A percentile compares a stretch with the other conserved stretches of the same genome.
Conservation (phyloP, 441 rosid species). For the Pelargonium cotyledonis region DNA sequence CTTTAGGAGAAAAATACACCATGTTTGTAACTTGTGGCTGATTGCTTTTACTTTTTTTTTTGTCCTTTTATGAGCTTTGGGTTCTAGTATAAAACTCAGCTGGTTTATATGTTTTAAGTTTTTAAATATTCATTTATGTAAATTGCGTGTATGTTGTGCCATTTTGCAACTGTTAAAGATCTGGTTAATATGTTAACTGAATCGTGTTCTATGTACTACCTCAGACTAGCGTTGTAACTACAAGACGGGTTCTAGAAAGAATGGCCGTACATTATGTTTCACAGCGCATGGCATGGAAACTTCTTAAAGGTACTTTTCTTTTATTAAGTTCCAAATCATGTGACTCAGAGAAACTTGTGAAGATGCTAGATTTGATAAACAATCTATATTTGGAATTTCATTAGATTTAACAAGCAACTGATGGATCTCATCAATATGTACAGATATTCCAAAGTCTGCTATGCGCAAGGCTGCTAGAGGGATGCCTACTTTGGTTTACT, state of each 20-base stretch:
- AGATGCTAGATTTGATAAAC: neutral
- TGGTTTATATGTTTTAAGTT: too few species aligned
- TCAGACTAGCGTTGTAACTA: slow-evolving; percentile 81
- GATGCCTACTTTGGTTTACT: slow-evolving; percentile 50
- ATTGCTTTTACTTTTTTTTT: too few species aligned
- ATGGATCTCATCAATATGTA: slow-evolving; percentile 17
- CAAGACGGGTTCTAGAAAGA: slow-evolving; percentile 83
- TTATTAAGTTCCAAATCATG: neutral
- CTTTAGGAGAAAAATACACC: too few species aligned
- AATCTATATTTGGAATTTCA: too few species aligned
- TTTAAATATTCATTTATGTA: too few species aligned
- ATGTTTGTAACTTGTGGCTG: too few species aligned
- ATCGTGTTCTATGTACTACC: slow-evolving; percentile 14
- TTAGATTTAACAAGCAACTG: slow-evolving; percentile 9
- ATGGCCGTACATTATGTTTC: slow-evolving; percentile 72
- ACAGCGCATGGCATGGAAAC: slow-evolving; percentile 91
- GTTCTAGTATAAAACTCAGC: too few species aligned
- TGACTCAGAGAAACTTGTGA: neutral
- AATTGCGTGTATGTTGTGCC: too few species aligned
- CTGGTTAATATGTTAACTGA: slow-evolving; percentile 7
- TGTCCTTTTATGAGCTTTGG: too few species aligned
- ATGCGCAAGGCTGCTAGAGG: slow-evolving; percentile 76
- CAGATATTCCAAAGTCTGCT: slow-evolving; percentile 83
- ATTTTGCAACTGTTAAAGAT: too few species aligned
- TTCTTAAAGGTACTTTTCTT: slow-evolving; percentile 63